A percentile compares a stretch with the other conserved stretches of the same genome.
Evolutionary conservation across 2,329 filamentous ascomycete species (phyloP).

Genomic region (Chaetomium sp.): DNA sequence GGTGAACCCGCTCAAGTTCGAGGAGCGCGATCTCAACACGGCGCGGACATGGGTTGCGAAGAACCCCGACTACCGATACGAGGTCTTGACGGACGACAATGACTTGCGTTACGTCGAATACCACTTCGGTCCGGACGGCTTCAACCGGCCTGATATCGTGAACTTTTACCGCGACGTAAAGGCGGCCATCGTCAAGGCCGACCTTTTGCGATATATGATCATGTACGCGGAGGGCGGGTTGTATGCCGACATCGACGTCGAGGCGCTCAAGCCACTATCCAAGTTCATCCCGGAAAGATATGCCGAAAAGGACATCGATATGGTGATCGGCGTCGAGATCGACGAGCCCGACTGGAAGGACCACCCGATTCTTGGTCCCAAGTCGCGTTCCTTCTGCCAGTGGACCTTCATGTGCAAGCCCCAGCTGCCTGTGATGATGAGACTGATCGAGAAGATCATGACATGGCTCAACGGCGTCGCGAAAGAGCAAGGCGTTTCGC

Average conservation of each 20-base stretch:
- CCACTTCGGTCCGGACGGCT: conserved; percentile 64
- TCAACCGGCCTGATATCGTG: conserved; percentile 68
- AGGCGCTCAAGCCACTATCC: conserved; percentile 44
- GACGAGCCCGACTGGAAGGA: conserved; percentile 66
- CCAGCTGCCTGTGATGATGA: conserved; percentile 66
- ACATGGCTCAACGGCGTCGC: conserved; percentile 64
- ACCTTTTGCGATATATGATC: conserved; percentile 66
- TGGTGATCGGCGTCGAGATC: conserved; percentile 71
- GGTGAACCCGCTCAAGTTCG: conserved; percentile 66
- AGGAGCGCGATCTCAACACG: conserved; percentile 60
- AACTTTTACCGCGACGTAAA: conserved; percentile 61
- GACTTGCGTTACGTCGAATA: conserved; percentile 68
- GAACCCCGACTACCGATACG: conserved; percentile 68
- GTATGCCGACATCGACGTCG: conserved; percentile 50
- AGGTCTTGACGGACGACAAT: conserved; percentile 70
- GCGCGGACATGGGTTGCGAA: conserved; percentile 67
- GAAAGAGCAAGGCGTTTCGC: conserved; percentile 57
- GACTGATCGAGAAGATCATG: conserved; percentile 69
- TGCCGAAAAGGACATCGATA: conserved; percentile 64
- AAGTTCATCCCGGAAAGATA: conserved; percentile 66
- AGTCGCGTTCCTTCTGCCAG: conserved; percentile 72
- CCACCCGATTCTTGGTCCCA: conserved; percentile 67
- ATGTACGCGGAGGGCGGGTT: conserved; percentile 67
- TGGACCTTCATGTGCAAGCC: conserved; percentile 76
- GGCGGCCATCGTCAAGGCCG: conserved; percentile 67